Evolutionary conservation across 495 filamentous ascomycete species (phyloP).

Genomic region (Peziza echinospora): DNA sequence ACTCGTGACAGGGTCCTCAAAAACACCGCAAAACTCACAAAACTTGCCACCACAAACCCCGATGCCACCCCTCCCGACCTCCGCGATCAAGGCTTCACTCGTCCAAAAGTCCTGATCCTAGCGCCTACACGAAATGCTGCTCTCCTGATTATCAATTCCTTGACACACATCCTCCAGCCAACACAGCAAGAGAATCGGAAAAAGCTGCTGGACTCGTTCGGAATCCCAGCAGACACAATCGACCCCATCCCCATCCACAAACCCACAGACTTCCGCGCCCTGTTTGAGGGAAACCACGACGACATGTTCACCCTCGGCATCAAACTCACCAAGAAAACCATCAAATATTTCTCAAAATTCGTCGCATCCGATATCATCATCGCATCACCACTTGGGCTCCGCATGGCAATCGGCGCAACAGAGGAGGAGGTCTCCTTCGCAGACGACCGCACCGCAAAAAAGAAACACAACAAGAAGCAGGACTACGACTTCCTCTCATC

Average conservation of each 20-base stretch:
- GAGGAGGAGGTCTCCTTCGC: slow-evolving; percentile 22
- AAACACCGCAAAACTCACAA: slow-evolving; percentile 58
- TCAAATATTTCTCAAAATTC: slow-evolving; percentile 89
- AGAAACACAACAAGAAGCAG: slow-evolving; percentile 37
- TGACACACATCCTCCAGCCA: slow-evolving; percentile 48
- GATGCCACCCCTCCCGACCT: slow-evolving; percentile 44
- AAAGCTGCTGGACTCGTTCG: slow-evolving; percentile 65
- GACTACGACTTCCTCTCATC: slow-evolving; percentile 86
- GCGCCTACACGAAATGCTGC: slow-evolving; percentile 72
- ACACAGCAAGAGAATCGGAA: slow-evolving; percentile 92
- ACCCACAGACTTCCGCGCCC: slow-evolving; percentile 67
- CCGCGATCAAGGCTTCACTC: slow-evolving; percentile 85
- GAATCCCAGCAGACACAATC: slow-evolving; percentile 40
- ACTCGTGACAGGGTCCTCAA: slow-evolving; percentile 82
- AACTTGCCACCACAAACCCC: slow-evolving; percentile 8
- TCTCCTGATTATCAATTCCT: slow-evolving; percentile 49
- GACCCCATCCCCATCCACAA: slow-evolving; percentile 36
- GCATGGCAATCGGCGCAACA: slow-evolving; percentile 66
- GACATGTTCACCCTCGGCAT: slow-evolving; percentile 86
- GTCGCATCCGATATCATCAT: slow-evolving; percentile 92
- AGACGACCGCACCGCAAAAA: background rate
- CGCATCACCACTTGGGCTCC: slow-evolving; percentile 67
- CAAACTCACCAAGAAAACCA: slow-evolving; percentile 84
- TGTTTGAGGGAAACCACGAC: slow-evolving; percentile 86
- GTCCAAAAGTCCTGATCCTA: slow-evolving; percentile 78